Base-by-base conservation (phyloP, 805 yeast genomes). In the Kodamaea restingae region DNA sequence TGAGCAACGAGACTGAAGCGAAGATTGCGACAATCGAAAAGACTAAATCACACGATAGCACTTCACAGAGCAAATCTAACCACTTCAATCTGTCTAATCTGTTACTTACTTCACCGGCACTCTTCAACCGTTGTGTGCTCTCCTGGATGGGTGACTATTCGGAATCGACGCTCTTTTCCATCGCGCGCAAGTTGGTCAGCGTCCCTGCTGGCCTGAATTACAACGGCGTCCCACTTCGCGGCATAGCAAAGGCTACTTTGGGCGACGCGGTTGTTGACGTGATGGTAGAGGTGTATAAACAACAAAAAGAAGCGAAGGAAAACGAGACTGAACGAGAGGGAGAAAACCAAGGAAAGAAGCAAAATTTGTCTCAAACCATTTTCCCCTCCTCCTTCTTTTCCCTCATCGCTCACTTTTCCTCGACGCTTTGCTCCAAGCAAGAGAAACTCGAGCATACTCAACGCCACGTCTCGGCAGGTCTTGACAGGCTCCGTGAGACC, bases 21-120 rank as follows among this genome's bases (percentile, higher is more conserved):
- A 27, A 27, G 31, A 15, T 7, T 14, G 31, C 10, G 10, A 10
- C 6, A 5, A 12, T 4, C 17, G 31, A 10, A 27, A 25, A 9
- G 28, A 25, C 6, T 25, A 8, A 20, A 20, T n/a, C n/a, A n/a
- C n/a, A n/a, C n/a, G n/a, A n/a, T n/a, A n/a, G n/a, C n/a, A n/a
- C n/a, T n/a, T n/a, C n/a, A n/a, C n/a, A n/a, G n/a, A n/a, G n/a
- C n/a, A n/a, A n/a, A n/a, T n/a, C n/a, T n/a, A n/a, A n/a, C n/a
- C n/a, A n/a, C n/a, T n/a, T n/a, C n/a, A n/a, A n/a, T n/a, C n/a
- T n/a, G n/a, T n/a, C n/a, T n/a, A n/a, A n/a, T n/a, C n/a, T n/a
- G n/a, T n/a, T n/a, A n/a, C n/a, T n/a, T n/a, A n/a, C n/a, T n/a
- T 90, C 96, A 0, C 95, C 96, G 0, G 97, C 97, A 0, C 63